Evolutionary conservation across 129 eudicot genomes (phyloP), one percentile per base, ranked within the genome.

Genomic region (Pseudognaphalium luteoalbum): DNA sequence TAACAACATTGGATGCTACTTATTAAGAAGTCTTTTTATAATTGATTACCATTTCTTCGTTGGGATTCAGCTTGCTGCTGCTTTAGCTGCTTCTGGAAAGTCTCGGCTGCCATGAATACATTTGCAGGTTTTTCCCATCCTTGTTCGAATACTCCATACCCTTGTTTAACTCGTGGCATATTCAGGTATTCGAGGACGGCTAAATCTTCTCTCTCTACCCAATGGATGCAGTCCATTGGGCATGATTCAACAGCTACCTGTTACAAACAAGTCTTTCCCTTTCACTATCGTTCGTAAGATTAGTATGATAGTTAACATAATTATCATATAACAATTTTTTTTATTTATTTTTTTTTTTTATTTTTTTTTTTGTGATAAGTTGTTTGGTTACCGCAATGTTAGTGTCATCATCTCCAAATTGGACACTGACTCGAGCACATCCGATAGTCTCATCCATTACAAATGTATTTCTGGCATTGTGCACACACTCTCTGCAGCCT

Each of bases 401-500:
- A 47, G 41, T 77, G 59, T 86, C 92, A 64, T 87, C 83, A 42
- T 90, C 92, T 61, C 90, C 92, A 22, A 58, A 90, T 50, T 87
- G 96, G 64, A 90, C 86, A 30, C 80, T 69, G 68, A 87, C 92
- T 29, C 89, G 83, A 15, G 92, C 92, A 65, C 86, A 74, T 58
- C 90, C 96, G 15, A 22, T 50, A 61, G 71, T 70, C 76, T 90
- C 96, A 37, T 90, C 92, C 96, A 88, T 87, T 58, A 65, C 33
- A 44, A 87, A 90, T 19, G 96, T 90, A 69, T 80, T 87, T 28
- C 80, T 17, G 0, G 92, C 88, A 35, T 80, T 78, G 76, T 87
- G 87, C 64, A 90, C 88, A 70, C 92, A 87, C 72, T 87, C 87
- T 82, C 89, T 80, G 74, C 96, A 90, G 12, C 96, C 92, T 87